Percentiles rank a stretch among this genome's conserved stretches.
Evolutionary conservation across 345 rosid species (phyloP).

Genomic region (Streptanthus diversifolius): DNA sequence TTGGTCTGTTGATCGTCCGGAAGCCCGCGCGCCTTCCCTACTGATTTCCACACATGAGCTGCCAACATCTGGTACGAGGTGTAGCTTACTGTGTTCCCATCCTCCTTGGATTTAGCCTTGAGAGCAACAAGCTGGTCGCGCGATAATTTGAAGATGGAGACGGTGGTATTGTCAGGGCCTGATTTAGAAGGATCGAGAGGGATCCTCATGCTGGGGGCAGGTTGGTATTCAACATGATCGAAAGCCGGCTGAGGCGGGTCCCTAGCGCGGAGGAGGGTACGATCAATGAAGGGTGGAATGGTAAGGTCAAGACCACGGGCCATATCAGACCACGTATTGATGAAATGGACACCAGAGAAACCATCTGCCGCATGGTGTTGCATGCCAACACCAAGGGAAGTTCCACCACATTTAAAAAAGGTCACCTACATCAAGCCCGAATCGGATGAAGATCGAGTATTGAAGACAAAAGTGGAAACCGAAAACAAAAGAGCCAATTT

Average conservation of each 20-base stretch:
- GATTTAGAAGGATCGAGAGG: conserved; percentile 37
- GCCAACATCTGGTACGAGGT: conserved; percentile 93
- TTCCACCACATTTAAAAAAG: conserved; percentile 88
- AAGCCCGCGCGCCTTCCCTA: conserved; percentile 70
- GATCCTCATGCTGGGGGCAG: conserved; percentile 64
- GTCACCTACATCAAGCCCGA: conserved; percentile 50
- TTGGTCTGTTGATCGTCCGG: conserved; percentile 60
- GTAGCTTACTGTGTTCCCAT: conserved; percentile 60
- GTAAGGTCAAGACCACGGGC: conserved; percentile 79
- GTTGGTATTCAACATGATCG: conserved; percentile 75
- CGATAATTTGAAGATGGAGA: conserved; percentile 68
- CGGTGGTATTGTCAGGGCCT: conserved; percentile 43
- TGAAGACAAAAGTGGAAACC: no score
- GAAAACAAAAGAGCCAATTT: background rate
- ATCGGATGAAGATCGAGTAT: background rate
- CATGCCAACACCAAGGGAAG: conserved; percentile 96
- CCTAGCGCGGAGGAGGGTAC: conserved; percentile 74
- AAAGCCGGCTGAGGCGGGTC: conserved; percentile 85
- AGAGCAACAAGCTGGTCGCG: conserved; percentile 62
- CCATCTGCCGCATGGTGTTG: conserved; percentile 96
- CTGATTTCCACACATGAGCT: conserved; percentile 88
- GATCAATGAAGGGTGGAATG: conserved; percentile 75
- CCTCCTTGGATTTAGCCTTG: conserved; percentile 76
- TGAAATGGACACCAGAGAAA: conserved; percentile 89
- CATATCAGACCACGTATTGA: conserved; percentile 92